Evolutionary conservation across 306 rosid genomes (phyloP).

Genomic region (Cucurbita pepo): DNA sequence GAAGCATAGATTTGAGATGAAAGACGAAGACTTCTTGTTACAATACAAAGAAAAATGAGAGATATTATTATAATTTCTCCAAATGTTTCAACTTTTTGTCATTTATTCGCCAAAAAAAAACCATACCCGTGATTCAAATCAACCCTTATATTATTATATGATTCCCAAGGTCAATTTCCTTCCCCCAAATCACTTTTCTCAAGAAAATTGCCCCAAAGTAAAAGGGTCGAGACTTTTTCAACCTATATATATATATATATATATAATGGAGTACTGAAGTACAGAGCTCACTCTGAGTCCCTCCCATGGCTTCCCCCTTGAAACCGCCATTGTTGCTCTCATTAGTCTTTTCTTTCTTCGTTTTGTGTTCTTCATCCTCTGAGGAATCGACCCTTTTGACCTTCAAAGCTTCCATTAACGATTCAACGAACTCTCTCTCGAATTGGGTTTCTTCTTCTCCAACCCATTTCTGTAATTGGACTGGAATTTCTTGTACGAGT

Average conservation of each 20-base stretch:
- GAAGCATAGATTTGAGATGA: no score
- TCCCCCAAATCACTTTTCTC: background rate
- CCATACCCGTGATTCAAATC: constrained; percentile 1
- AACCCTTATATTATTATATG: background rate
- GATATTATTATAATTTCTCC: background rate
- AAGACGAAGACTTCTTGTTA: no score
- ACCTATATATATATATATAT: constrained; percentile 8
- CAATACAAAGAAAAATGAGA: no score
- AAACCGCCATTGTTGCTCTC: constrained; percentile 33
- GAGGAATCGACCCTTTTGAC: constrained; percentile 44
- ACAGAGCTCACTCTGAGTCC: constrained; percentile 16
- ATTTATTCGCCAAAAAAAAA: background rate
- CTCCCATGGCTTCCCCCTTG: constrained; percentile 56
- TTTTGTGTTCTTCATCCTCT: constrained; percentile 29
- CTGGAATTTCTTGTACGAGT: constrained; percentile 51
- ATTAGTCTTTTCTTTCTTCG: constrained; percentile 20
- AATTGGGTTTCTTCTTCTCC: constrained; percentile 57
- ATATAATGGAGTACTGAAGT: constrained; percentile 4
- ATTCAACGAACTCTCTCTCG: constrained; percentile 43
- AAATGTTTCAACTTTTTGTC: background rate
- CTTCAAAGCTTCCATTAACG: constrained; percentile 64
- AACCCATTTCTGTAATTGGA: constrained; percentile 62
- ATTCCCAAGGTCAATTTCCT: background rate
- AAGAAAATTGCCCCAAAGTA: background rate
- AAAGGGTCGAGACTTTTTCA: background rate